phyloP scores from a whole-genome alignment of 169 alveolate genomes.

The Ichthyophthirius multifiliis region DNA sequence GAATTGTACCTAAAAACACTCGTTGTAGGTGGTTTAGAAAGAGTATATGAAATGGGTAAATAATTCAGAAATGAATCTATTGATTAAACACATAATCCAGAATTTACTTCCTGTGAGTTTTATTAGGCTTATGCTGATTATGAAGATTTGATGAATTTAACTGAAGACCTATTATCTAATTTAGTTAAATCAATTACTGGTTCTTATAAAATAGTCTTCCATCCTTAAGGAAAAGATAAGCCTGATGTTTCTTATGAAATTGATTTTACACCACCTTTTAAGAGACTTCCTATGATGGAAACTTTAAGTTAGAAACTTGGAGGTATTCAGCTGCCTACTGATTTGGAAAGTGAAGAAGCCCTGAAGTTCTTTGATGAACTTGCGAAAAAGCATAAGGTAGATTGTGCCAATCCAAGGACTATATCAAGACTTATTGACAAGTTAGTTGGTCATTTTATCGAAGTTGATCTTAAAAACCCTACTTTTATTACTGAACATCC shows the following conservation, averaged over 20 bases:
- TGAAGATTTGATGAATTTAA: constrained; percentile 94
- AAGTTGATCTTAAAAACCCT: constrained; percentile 91
- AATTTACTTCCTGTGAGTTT: constrained; percentile 98
- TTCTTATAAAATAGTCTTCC: constrained; percentile 90
- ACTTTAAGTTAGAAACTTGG: constrained; percentile 83
- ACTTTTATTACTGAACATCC: constrained; percentile 98
- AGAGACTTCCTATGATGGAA: constrained; percentile 87
- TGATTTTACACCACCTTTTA: constrained; percentile 98
- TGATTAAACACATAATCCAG: constrained; percentile 57
- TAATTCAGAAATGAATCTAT: constrained; percentile 97
- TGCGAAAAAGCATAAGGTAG: constrained; percentile 79
- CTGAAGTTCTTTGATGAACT: constrained; percentile 69
- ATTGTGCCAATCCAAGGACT: constrained; percentile 84
- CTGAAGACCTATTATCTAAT: constrained; percentile 94
- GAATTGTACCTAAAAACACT: constrained; percentile 97
- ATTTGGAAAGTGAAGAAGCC: constrained; percentile 81
- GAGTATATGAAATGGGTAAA: constrained; percentile 98
- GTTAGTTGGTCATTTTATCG: constrained; percentile 91
- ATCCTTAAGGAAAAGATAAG: constrained; percentile 92
- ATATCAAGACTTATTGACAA: constrained; percentile 91
- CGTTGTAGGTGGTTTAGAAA: constrained; percentile 96
- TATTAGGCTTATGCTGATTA: constrained; percentile 98
- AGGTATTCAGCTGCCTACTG: constrained; percentile 57
- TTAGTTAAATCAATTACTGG: constrained; percentile 90
- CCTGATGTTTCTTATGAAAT: constrained; percentile 73